Evolutionary conservation across 257 asterid species (phyloP).

Genomic region (Eustoma russellianum): DNA sequence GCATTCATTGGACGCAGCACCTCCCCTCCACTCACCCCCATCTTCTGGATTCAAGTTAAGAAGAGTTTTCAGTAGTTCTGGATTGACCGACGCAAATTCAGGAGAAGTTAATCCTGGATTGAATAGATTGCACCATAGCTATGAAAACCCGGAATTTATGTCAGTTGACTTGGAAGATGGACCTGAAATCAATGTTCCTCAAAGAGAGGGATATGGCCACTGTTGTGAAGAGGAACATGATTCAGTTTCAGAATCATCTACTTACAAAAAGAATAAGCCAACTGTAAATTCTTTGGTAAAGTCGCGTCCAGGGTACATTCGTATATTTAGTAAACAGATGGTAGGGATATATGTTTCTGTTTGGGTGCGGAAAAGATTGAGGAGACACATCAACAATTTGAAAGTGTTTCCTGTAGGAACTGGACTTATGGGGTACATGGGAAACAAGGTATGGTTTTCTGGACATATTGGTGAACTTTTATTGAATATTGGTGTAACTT

Average conservation of each 20-base stretch:
- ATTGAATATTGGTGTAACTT: background rate
- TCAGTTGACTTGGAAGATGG: conserved; percentile 25
- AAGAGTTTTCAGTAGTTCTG: conserved; percentile 58
- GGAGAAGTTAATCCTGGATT: conserved; percentile 25
- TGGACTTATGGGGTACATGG: conserved; percentile 96
- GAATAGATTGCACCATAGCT: conserved; percentile 48
- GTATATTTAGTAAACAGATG: conserved; percentile 92
- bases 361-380: conserved; percentile 65
- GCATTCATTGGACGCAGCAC: conserved; percentile 47
- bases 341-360: conserved; percentile 83
- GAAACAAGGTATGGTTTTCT: conserved; percentile 54
- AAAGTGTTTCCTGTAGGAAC: conserved; percentile 82
- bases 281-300: conserved; percentile 15
- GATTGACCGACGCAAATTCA: conserved; percentile 31
- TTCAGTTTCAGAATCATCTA: conserved; percentile 24
- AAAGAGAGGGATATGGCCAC: conserved; percentile 35
- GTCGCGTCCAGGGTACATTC: conserved; percentile 35
- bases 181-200: conserved; percentile 31
- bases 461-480: too few relatives aligned
- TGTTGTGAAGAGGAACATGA: conserved; percentile 44
- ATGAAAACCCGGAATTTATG: conserved; percentile 48
- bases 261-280: conserved; percentile 11
- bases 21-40: conserved; percentile 21
- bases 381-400: conserved; percentile 75
- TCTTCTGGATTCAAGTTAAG: conserved; percentile 39